phyloP scores from a whole-genome alignment of 768 basidiomycete species.

The Mycena crocata region DNA sequence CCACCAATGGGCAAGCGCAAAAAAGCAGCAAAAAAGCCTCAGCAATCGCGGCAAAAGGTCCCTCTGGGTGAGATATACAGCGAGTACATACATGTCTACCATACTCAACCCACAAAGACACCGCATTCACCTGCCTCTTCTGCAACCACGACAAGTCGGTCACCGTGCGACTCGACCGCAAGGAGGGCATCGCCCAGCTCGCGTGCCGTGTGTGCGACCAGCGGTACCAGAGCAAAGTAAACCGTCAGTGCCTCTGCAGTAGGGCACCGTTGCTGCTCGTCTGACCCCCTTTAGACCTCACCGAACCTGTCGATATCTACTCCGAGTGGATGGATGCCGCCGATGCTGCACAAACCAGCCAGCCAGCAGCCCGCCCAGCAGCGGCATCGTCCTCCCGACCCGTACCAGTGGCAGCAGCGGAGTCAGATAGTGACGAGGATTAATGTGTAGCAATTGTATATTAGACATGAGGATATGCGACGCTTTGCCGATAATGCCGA shows the following conservation, averaged over 20 bases:
- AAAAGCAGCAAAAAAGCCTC: conserved; percentile 88
- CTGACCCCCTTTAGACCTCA: conserved; percentile 69
- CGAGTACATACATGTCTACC: background rate
- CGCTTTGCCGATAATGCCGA: too few species aligned
- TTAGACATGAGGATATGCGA: conserved; percentile 4
- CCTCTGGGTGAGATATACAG: conserved; percentile 70
- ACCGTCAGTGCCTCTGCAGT: conserved; percentile 63
- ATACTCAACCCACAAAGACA: conserved; percentile 60
- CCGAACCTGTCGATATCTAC: conserved; percentile 90
- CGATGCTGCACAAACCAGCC: conserved; percentile 81
- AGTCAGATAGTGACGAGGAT: conserved; percentile 63
- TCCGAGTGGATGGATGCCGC: conserved; percentile 94
- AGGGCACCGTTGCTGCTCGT: conserved; percentile 20
- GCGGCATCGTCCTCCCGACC: conserved; percentile 67
- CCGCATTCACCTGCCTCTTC: conserved; percentile 87
- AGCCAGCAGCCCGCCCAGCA: conserved; percentile 62
- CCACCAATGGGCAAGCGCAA: conserved; percentile 90
- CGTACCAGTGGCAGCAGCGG: conserved; percentile 57
- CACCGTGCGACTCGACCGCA: conserved; percentile 85
- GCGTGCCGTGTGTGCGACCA: conserved; percentile 90
- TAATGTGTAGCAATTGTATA: conserved; percentile 4
- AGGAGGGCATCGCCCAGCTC: conserved; percentile 84
- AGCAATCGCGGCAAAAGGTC: conserved; percentile 71
- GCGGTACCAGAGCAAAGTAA: conserved; percentile 87
- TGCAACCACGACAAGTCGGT: conserved; percentile 93